Evolutionary conservation across 2,329 filamentous ascomycete species (phyloP), one percentile per base, ranked within the genome.

Genomic region (Talaromyces funiculosus): DNA sequence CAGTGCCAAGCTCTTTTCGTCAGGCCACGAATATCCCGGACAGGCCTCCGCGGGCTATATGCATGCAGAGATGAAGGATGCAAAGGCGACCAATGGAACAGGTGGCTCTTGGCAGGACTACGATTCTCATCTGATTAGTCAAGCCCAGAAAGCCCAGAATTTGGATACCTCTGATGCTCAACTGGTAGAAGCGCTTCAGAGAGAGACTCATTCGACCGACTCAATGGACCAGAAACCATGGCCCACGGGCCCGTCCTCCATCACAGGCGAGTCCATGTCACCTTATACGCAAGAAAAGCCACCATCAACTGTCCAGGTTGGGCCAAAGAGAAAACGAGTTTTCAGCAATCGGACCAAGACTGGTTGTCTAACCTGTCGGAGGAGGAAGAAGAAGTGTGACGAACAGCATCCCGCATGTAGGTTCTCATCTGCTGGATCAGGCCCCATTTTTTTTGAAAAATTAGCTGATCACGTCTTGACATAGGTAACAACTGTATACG

Each of bases 291-390:
- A 70, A 57, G 73, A 75, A 51, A 68, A 73, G 47, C 59, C 73
- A 53, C 65, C 70, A 37, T 61, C 70, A 33, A 69, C 75, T 29
- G 67, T 74, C 62, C 73, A 77, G 69, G 66, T 75, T 59, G 70
- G 75, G 61, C 71, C 73, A 14, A 77, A 81, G 64, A 72, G 80
- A 61, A 82, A 82, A 62, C 74, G 80, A 20, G 77, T 80, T 70
- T 97, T 97, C 70, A 96, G 91, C 77, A 96, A 97, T 74, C 84
- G 93, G 62, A 97, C 93, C 20, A 97, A 97, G 78, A 97, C 92
- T 9, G 92, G 92, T 33, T 97, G 93, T 73, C 86, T 96, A 76
- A 97, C 93, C 5, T 97, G 93, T 73, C 84, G 93, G 62, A 85
- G 86, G 71, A 84, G 93, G 62, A 97, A 97, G 83, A 97, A 97